Conservation (phyloP, 2,329 filamentous ascomycete species). For the Xylaria sp. region DNA sequence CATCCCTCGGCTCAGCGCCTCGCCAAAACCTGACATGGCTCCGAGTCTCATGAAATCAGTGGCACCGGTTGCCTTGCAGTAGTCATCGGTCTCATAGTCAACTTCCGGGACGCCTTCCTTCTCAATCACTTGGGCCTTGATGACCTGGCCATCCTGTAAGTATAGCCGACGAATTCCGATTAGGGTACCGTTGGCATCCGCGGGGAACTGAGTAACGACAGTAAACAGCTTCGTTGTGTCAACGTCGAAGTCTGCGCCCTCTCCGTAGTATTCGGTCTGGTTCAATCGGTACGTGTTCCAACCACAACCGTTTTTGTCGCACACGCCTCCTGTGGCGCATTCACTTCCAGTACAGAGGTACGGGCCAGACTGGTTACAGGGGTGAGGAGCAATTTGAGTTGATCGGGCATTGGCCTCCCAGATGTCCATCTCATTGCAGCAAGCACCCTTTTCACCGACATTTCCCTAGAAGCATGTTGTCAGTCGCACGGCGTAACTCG, state of each 20-base stretch:
- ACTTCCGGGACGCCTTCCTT: slow-evolving; percentile 50
- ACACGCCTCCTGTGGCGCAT: slow-evolving; percentile 49
- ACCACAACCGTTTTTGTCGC: slow-evolving; percentile 53
- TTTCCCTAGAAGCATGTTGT: slow-evolving; percentile 47
- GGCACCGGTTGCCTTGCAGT: slow-evolving; percentile 52
- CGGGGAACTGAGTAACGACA: slow-evolving; percentile 53
- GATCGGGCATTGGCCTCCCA: slow-evolving; percentile 54
- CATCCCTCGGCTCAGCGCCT: slow-evolving; percentile 59
- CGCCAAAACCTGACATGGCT: slow-evolving; percentile 57
- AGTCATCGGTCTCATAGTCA: slow-evolving; percentile 48
- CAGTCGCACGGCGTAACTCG: slow-evolving; percentile 12
- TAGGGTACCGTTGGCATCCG: slow-evolving; percentile 49
- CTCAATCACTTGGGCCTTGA: slow-evolving; percentile 49
- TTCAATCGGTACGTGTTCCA: slow-evolving; percentile 53
- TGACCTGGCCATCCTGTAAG: slow-evolving; percentile 52
- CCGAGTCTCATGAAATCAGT: slow-evolving; percentile 52
- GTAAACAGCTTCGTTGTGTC: slow-evolving; percentile 53
- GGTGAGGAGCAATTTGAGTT: slow-evolving; percentile 53
- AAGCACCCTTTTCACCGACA: slow-evolving; percentile 50
- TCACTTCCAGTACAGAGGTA: slow-evolving; percentile 50
- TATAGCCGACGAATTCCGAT: slow-evolving; percentile 52
- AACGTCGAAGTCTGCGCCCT: slow-evolving; percentile 47
- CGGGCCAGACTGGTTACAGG: slow-evolving; percentile 50
- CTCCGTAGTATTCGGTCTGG: slow-evolving; percentile 50
- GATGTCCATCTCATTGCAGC: slow-evolving; percentile 55